phyloP scores from a whole-genome alignment of 2,329 filamentous ascomycete species.

The Lecanoromycetidae sp. region DNA sequence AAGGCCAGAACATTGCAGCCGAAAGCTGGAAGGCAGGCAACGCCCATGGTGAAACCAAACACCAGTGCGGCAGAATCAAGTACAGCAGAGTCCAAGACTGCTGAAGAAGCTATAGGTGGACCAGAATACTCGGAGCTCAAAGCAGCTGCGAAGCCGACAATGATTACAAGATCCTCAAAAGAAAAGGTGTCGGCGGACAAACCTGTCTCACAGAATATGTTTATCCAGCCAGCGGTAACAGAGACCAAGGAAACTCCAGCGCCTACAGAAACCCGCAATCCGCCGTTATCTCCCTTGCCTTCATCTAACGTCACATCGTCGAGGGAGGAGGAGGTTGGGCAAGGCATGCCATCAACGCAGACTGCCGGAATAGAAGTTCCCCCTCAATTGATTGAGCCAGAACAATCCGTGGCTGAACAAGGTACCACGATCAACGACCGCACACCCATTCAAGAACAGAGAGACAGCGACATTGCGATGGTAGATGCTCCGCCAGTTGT shows the following conservation, averaged over 20 bases:
- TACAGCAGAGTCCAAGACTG: constrained; percentile 29
- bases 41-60: constrained; percentile 28
- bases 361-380: constrained; percentile 1
- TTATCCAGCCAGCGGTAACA: constrained; percentile 3
- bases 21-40: constrained; percentile 27
- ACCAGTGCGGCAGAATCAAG: constrained; percentile 29
- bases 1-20: constrained; percentile 31
- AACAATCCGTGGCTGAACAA: constrained; percentile 20
- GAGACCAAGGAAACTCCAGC: constrained; percentile 11
- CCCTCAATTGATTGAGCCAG: constrained; percentile 16
- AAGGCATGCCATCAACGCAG: neutral
- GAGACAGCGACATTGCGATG: constrained; percentile 51
- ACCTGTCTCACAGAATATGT: constrained; percentile 8
- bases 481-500: constrained; percentile 43
- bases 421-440: constrained; percentile 27
- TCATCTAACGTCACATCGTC: constrained; percentile 4
- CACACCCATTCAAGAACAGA: constrained; percentile 19
- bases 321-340: neutral
- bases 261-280: constrained; percentile 20
- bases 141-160: constrained; percentile 18
- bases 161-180: constrained; percentile 17
- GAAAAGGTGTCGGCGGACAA: constrained; percentile 12
- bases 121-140: constrained; percentile 20
- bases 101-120: constrained; percentile 29
- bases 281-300: constrained; percentile 23